A percentile compares a stretch with the other conserved stretches of the same genome.
These are phyloP conservation scores for Phytophthora hybrid DNA, from an alignment of 352 stramenopile genomes.

Conservation along the genomic window DNA sequence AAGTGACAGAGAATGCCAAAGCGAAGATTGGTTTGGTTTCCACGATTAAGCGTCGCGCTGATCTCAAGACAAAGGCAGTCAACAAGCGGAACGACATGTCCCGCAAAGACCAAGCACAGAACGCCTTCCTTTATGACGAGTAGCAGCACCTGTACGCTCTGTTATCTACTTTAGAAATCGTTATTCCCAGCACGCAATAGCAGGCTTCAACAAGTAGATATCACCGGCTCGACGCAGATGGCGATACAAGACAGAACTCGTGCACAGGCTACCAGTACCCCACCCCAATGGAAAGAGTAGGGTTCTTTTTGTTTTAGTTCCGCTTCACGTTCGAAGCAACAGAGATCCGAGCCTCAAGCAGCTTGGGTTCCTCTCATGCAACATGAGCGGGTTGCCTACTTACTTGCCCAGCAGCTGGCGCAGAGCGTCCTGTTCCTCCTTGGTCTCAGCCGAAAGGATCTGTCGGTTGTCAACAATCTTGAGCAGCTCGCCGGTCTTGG, in stretches of 20 bases:
- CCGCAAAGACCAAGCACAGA: conserved; percentile 61
- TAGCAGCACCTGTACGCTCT: conserved; percentile 22
- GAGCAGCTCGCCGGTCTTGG: conserved; percentile 89
- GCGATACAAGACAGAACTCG: conserved; percentile 15
- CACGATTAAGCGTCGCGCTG: conserved; percentile 55
- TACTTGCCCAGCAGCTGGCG: conserved; percentile 79
- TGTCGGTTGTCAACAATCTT: conserved; percentile 95
- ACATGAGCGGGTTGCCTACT: conserved; percentile 41
- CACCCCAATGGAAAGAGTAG: conserved; percentile 32
- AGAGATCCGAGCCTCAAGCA: conserved; percentile 2
- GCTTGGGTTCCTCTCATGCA: conserved; percentile 19
- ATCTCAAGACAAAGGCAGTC: conserved; percentile 58
- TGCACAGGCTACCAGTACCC: conserved; percentile 13
- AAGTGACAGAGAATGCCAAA: conserved; percentile 59
- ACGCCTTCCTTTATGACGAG: conserved; percentile 76
- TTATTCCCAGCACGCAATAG: conserved; percentile 13
- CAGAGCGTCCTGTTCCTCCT: conserved; percentile 83
- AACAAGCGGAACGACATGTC: conserved; percentile 65
- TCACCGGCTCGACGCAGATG: conserved; percentile 7
- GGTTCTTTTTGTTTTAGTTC: conserved; percentile 21
- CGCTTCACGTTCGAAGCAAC: conserved; percentile 8
- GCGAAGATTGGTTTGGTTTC: conserved; percentile 59
- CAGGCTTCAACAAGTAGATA: conserved; percentile 10
- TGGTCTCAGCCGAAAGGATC: conserved; percentile 75
- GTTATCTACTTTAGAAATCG: conserved; percentile 10